Base-by-base conservation (phyloP, 2,329 filamentous ascomycete species). In the Ascochyta koolunga region DNA sequence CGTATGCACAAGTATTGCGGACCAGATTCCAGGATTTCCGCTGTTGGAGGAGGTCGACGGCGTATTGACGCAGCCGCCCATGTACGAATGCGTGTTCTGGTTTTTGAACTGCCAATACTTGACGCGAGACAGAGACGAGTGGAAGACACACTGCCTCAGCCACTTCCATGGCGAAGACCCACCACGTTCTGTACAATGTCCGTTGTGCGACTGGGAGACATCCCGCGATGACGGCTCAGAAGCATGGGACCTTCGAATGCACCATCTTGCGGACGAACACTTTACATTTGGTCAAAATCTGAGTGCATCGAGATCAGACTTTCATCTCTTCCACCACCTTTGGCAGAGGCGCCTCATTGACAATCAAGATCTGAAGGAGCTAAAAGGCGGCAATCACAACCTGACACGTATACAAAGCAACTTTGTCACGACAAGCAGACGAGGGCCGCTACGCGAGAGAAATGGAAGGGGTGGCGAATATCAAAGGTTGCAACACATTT, bases 81-180 rank as follows among this genome's bases (percentile, higher is more conserved):
- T 61, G 1, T 72, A 63, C 44, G 68, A 72, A 39, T 75, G 72
- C 47, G 59, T 62, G 2, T 74, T 75, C 53, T 67, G 64, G 68
- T 75, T 73, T 57, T 59, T 75, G 7, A 59, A 52, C 46, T 75
- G 72, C 58, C 16, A 13, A 5, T 68, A 67, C 60, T 39, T 64
- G 24, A 65, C 62, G 1, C 16, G 22, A 32, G 48, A 63, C 54
- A 24, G 40, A 22, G 59, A 66, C 2, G 65, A 71, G 16, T 75
- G 72, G 72, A 45, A 57, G 15, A 61, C 44, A 4, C 72, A 75
- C 58, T 72, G 69, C 53, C 47, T 67, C 3, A 50, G 53, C n/a
- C 72, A 75, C 56, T 73, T 73, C 52, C 62, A 62, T n/a, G 66
- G 68, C 46, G 59, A 71, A 41, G 58, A 67, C 22, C 72, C 71